Evolutionary conservation across 225 moss, liverwort and hornwort genomes (phyloP).

Genomic region (Pseudoscleropodium purum): DNA sequence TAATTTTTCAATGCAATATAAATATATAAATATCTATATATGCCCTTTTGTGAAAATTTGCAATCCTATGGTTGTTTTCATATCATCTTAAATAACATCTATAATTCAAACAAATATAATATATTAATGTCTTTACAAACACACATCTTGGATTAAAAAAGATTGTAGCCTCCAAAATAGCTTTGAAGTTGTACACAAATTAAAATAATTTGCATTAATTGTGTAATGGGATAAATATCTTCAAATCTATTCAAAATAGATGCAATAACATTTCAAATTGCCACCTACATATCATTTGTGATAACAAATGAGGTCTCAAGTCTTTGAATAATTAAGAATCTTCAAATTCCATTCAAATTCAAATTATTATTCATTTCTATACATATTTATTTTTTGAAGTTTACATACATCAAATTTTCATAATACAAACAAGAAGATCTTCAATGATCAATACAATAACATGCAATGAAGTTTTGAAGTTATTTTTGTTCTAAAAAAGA

Average conservation of each 20-base stretch:
- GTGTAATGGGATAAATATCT: not conserved
- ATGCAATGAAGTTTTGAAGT: not conserved
- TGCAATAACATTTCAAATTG: not conserved
- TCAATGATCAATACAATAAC: not conserved
- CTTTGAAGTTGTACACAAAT: not conserved
- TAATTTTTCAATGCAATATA: not conserved
- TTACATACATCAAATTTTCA: accelerated
- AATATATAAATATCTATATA: no score
- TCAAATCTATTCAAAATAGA: not conserved
- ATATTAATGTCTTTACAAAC: not conserved
- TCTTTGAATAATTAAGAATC: not conserved
- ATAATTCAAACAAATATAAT: not conserved
- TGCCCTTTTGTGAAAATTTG: not conserved
- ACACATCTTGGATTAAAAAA: not conserved
- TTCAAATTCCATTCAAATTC: not conserved
- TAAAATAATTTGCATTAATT: not conserved
- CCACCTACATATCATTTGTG: accelerated
- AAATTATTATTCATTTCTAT: not conserved
- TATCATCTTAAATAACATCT: not conserved
- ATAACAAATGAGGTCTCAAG: not conserved
- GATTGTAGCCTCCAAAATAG: accelerated
- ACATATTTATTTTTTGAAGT: no score
- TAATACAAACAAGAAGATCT: not conserved
- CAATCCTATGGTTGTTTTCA: not conserved
- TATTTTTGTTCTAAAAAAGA: not conserved